phyloP scores from a whole-genome alignment of 208 protist species.

The Acanthamoeba quina region DNA sequence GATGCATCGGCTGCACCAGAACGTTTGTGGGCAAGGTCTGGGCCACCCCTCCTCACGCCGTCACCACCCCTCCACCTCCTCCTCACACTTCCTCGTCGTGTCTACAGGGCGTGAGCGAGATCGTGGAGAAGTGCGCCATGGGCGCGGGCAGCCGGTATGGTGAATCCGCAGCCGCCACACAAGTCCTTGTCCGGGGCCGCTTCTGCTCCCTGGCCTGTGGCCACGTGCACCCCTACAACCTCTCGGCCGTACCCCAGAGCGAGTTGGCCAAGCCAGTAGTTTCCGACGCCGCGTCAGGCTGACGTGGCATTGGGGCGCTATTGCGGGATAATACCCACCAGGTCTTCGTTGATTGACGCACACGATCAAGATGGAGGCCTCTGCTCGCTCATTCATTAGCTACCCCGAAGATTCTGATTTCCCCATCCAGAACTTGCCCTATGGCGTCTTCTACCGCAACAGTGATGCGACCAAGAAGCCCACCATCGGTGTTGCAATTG shows the following conservation, averaged over 20 bases:
- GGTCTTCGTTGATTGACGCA: background rate
- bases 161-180: too few species aligned
- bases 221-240: too few species aligned
- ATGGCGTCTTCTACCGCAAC: constrained; percentile 89
- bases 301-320: background rate
- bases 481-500: constrained; percentile 90
- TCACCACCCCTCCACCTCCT: too few species aligned
- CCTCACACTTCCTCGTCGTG: background rate
- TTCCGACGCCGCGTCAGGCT: background rate
- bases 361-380: constrained; percentile 12
- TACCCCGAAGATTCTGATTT: constrained; percentile 88
- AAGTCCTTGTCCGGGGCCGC: too few species aligned
- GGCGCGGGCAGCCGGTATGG: too few species aligned
- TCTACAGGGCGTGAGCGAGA: constrained; percentile 11
- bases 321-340: background rate
- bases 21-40: constrained; percentile 1
- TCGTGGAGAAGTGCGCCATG: background rate
- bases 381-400: constrained; percentile 84
- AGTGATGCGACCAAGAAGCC: background rate
- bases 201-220: too few species aligned
- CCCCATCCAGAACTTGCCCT: constrained; percentile 94
- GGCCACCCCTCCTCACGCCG: background rate
- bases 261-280: background rate
- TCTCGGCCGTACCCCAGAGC: too few species aligned
- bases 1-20: background rate